Evolutionary conservation across 2,329 filamentous ascomycete genomes (phyloP).

Genomic region (Hirsutella rhossiliensis): DNA sequence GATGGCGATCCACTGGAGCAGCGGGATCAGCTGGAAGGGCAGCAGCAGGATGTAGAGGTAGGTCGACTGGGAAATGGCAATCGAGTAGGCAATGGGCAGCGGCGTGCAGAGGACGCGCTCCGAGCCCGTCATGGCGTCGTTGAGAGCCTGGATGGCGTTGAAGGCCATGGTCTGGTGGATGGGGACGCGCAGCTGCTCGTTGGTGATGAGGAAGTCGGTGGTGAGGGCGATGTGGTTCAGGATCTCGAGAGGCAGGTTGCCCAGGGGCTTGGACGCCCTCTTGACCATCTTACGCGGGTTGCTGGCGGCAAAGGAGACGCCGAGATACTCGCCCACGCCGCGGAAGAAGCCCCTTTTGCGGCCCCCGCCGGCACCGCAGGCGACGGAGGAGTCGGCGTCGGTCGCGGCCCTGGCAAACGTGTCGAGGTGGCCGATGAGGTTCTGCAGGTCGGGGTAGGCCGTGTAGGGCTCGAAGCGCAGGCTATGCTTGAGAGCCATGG

Average conservation of each 20-base stretch:
- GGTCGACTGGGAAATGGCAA: slow-evolving; percentile 76
- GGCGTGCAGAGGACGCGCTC: slow-evolving; percentile 76
- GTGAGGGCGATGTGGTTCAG: slow-evolving; percentile 59
- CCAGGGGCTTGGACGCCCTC: slow-evolving; percentile 57
- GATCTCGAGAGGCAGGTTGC: slow-evolving; percentile 76
- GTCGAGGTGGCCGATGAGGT: slow-evolving; percentile 59
- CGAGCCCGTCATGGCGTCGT: slow-evolving; percentile 59
- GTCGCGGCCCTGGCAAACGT: slow-evolving; percentile 55
- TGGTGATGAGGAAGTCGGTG: slow-evolving; percentile 46
- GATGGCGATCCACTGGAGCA: slow-evolving; percentile 62
- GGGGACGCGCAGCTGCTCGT: slow-evolving; percentile 41
- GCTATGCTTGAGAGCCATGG: slow-evolving; percentile 69
- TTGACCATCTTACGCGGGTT: slow-evolving; percentile 74
- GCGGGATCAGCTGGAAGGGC: slow-evolving; percentile 63
- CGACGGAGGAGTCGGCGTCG: slow-evolving; percentile 26
- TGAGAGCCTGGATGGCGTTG: slow-evolving; percentile 50
- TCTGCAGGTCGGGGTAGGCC: slow-evolving; percentile 60
- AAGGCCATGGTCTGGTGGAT: slow-evolving; percentile 50
- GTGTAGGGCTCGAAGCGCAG: slow-evolving; percentile 75
- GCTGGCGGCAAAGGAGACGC: slow-evolving; percentile 61
- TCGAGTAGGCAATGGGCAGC: slow-evolving; percentile 70
- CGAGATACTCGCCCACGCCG: slow-evolving; percentile 57
- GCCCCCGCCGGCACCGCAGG: slow-evolving; percentile 13
- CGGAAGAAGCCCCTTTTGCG: slow-evolving; percentile 45
- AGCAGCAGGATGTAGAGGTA: slow-evolving; percentile 73